These are phyloP conservation scores for Fimicolochytrium jonesii DNA, from an alignment of 192 early-diverging fungal genomes.

Conservation along the genomic window DNA sequence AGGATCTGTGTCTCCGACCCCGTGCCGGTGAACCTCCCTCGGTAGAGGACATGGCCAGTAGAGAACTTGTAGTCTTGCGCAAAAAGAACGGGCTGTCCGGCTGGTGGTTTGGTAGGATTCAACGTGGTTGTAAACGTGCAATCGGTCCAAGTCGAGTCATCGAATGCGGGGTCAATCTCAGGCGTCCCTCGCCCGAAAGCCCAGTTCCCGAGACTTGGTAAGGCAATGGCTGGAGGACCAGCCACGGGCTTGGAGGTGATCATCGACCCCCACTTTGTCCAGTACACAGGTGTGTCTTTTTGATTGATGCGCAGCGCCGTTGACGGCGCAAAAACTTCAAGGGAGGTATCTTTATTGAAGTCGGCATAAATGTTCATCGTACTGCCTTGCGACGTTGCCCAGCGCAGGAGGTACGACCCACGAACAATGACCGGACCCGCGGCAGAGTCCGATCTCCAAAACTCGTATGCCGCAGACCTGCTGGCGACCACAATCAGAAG, in stretches of 20 bases:
- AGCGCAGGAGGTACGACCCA: background rate
- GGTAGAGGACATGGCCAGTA: background rate
- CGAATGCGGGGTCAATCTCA: background rate
- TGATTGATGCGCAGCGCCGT: too few relatives aligned
- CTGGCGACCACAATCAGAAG: background rate
- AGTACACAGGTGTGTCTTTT: too few relatives aligned
- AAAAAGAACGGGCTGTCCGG: background rate
- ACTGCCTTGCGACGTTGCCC: too few relatives aligned
- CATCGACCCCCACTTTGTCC: too few relatives aligned
- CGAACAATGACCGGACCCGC: background rate
- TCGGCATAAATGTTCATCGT: too few relatives aligned
- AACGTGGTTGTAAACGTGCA: background rate
- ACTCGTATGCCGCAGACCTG: background rate
- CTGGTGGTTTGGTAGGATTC: background rate
- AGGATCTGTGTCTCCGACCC: too few relatives aligned
- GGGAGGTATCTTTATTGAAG: too few relatives aligned
- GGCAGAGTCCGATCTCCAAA: background rate
- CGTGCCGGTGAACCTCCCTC: background rate
- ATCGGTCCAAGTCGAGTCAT: background rate
- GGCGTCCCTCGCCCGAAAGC: background rate
- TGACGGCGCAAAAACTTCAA: too few relatives aligned
- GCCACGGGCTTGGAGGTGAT: too few relatives aligned
- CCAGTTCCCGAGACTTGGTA: too few relatives aligned
- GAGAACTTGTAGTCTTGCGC: background rate
- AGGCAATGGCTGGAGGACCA: too few relatives aligned